Base-by-base conservation (phyloP, 2,329 filamentous ascomycete species). In the Phyllosticta paracitricarpa region DNA sequence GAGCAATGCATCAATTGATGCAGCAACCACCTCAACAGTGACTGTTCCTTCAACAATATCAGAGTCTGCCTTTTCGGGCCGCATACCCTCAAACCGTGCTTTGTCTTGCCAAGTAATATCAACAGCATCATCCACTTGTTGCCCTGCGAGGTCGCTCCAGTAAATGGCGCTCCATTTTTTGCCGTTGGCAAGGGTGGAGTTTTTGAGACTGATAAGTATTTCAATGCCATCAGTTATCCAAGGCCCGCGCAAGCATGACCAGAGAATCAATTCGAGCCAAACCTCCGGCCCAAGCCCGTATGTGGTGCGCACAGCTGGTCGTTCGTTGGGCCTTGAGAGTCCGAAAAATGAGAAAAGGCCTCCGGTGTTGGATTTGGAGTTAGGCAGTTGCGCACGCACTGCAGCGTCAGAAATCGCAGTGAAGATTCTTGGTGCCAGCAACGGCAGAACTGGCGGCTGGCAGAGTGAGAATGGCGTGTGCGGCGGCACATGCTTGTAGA, bases 1-100 rank as follows among this genome's bases (percentile, higher is more conserved):
- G 51, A 80, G 67, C 14, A 84, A 68, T 17, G 78, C 80, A 65
- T 84, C 81, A 30, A 84, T 72, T 51, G 84, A 77, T 5, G 81
- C 79, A 58, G 78, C 73, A 26, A 85, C 76, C 10, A 86, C 77
- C 69, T 87, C 84, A 52, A 76, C 75, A 66, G 82, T 85, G 66
- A 87, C 78, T 0, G 81, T 84, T 57, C 75, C 71, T 48, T 71
- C 69, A 9, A 77, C 60, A 9, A 55, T 17, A 48, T 17, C 40
- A n/a, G 40, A 48, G 40, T 48, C 40, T 48, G 40, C 14, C 17
- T 48, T 48, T 48, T 48, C 40, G 3, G 40, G 40, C 6, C 7
- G 40, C 40, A 48, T 48, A 14, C 17, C n/a, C n/a, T 48, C 40
- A n/a, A 48, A 48, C 7, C 40, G n/a, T n/a, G 40, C 40, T 17